Evolutionary conservation across 768 basidiomycete species (phyloP).

Genomic region (Galerina sulciceps): DNA sequence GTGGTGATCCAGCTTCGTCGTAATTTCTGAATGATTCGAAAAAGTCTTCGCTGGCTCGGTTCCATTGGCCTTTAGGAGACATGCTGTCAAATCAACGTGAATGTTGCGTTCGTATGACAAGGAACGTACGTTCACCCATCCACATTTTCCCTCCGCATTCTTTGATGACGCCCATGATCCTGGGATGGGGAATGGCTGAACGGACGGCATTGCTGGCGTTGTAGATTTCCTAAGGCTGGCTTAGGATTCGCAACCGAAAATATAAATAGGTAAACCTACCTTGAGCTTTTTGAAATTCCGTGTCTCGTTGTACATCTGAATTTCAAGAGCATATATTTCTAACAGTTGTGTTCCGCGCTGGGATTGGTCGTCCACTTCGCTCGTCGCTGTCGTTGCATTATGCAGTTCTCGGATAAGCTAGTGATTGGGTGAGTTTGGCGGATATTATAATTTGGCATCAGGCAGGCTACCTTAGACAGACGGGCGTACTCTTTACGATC

Average conservation of each 20-base stretch:
- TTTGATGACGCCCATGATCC: slow-evolving; percentile 98
- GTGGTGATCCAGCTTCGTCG: slow-evolving; percentile 96
- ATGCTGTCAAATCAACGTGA: not conserved
- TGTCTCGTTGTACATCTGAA: slow-evolving; percentile 99
- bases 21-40: slow-evolving; percentile 99
- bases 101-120: not conserved
- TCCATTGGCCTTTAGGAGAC: slow-evolving; percentile 81
- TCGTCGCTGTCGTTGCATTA: slow-evolving; percentile 58
- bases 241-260: not conserved
- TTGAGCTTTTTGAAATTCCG: slow-evolving; percentile 96
- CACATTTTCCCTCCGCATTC: slow-evolving; percentile 99
- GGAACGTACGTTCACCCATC: slow-evolving; percentile 92
- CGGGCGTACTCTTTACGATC: slow-evolving; percentile 91
- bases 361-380: slow-evolving; percentile 81
- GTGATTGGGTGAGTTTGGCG: not conserved
- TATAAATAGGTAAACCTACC: slow-evolving; percentile 39
- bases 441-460: not conserved
- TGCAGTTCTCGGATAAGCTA: slow-evolving; percentile 84
- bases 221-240: slow-evolving; percentile 83
- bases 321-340: slow-evolving; percentile 97
- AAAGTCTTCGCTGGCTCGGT: slow-evolving; percentile 95
- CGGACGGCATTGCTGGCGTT: slow-evolving; percentile 92
- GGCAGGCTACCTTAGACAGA: slow-evolving; percentile 67
- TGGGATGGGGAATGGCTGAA: slow-evolving; percentile 96
- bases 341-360: slow-evolving; percentile 93